Percentiles rank a stretch among this genome's conserved stretches.
phyloP scores from a whole-genome alignment of 306 rosid species.

The Quillaja saponaria region DNA sequence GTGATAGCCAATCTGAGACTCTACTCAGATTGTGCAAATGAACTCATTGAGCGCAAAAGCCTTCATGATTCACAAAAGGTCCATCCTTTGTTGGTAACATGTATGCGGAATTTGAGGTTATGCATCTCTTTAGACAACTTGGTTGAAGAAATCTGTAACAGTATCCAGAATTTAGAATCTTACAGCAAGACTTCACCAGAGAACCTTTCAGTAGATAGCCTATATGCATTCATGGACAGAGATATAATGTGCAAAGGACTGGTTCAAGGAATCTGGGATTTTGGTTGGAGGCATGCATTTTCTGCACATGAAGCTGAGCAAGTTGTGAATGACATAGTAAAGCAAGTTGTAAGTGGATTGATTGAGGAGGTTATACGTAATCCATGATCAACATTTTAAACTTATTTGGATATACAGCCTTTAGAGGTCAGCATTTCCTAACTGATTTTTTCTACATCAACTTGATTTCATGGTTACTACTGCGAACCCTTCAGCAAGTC shows the following conservation, averaged over 20 bases:
- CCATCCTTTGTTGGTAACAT: slow-evolving; percentile 42
- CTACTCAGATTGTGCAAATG: slow-evolving; percentile 67
- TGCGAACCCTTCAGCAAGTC: too few species aligned
- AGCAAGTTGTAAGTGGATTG: slow-evolving; percentile 55
- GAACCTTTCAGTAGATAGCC: slow-evolving; percentile 39
- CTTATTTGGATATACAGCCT: slow-evolving; percentile 24
- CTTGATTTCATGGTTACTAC: too few species aligned
- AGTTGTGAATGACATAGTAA: slow-evolving; percentile 63
- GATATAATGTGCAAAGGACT: slow-evolving; percentile 61
- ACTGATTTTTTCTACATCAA: too few species aligned
- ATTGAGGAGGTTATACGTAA: slow-evolving; percentile 66
- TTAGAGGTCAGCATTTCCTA: too few species aligned
- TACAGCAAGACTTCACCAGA: slow-evolving; percentile 42
- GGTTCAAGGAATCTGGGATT: slow-evolving; percentile 72
- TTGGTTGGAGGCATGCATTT: slow-evolving; percentile 71
- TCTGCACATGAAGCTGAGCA: slow-evolving; percentile 69
- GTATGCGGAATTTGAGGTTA: slow-evolving; percentile 39
- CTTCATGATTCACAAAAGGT: slow-evolving; percentile 39
- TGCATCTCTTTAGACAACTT: slow-evolving; percentile 45
- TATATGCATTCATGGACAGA: slow-evolving; percentile 61
- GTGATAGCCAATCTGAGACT: slow-evolving; percentile 37
- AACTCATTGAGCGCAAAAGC: slow-evolving; percentile 55
- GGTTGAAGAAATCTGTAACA: slow-evolving; percentile 56
- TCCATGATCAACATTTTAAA: slow-evolving; percentile 34
- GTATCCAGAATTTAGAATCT: slow-evolving; percentile 47